phyloP scores from a whole-genome alignment of 257 asterid genomes.

The Nicotiana tomentosiformis region DNA sequence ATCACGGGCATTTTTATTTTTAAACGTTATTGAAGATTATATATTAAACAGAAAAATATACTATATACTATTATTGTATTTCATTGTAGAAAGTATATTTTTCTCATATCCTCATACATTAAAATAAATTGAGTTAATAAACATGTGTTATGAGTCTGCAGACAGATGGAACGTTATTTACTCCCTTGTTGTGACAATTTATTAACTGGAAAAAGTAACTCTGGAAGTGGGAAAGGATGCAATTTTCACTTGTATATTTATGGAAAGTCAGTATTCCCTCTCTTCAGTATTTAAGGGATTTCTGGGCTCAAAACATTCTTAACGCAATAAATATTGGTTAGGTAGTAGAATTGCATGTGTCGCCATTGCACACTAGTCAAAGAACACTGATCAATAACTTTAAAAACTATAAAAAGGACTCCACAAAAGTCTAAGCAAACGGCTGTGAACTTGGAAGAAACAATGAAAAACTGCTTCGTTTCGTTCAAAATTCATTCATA shows the following conservation, averaged over 20 bases:
- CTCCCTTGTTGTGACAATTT: background rate
- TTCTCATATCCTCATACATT: no score
- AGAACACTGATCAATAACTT: background rate
- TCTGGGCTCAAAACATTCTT: constrained; percentile 6
- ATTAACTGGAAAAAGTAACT: background rate
- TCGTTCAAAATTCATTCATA: background rate
- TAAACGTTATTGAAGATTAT: no score
- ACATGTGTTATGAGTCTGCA: no score
- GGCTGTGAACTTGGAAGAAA: background rate
- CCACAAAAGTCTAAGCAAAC: background rate
- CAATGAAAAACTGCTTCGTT: background rate
- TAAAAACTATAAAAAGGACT: background rate
- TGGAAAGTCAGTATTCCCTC: background rate
- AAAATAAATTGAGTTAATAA: no score
- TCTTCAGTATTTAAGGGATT: background rate
- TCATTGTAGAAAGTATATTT: no score
- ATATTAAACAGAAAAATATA: no score
- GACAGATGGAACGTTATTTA: background rate
- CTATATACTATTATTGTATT: no score
- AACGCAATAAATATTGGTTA: background rate
- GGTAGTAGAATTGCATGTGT: background rate
- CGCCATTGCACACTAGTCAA: background rate
- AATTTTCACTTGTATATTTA: background rate
- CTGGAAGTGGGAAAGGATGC: background rate
- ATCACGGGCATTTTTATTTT: background rate